phyloP scores from a whole-genome alignment of 2,329 filamentous ascomycete genomes.

The Neonectria hederae region DNA sequence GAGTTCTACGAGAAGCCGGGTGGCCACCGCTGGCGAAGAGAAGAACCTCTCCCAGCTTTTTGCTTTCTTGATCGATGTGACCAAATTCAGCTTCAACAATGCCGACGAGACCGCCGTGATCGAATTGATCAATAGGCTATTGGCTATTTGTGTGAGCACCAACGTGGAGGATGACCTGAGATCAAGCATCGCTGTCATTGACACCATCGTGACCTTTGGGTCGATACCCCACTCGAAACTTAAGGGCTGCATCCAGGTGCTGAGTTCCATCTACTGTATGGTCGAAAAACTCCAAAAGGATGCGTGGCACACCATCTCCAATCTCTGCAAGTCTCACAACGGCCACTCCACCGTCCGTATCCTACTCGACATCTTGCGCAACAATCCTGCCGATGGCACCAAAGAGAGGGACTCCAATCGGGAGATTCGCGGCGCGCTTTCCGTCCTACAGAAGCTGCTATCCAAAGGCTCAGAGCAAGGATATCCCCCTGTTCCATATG shows the following conservation, averaged over 20 bases:
- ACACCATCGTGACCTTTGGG: conserved; percentile 77
- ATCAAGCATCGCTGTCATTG: conserved; percentile 73
- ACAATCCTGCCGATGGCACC: conserved; percentile 55
- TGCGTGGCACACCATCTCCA: conserved; percentile 75
- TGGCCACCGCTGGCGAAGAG: conserved; percentile 61
- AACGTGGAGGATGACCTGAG: conserved; percentile 71
- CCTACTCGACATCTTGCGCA: conserved; percentile 69
- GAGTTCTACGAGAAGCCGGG: conserved; percentile 48
- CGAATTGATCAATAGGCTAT: conserved; percentile 68
- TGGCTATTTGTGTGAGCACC: conserved; percentile 75
- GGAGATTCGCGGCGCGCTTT: conserved; percentile 70
- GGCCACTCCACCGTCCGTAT: conserved; percentile 74
- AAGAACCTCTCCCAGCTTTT: conserved; percentile 72
- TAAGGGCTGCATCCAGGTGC: conserved; percentile 72
- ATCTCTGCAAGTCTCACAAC: conserved; percentile 78
- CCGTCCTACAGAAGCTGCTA: conserved; percentile 70
- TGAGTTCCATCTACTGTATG: conserved; percentile 77
- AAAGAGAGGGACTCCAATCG: conserved; percentile 62
- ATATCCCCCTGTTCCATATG: conserved; percentile 68
- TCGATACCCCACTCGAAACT: conserved; percentile 72
- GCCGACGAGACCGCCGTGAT: conserved; percentile 70
- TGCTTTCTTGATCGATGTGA: conserved; percentile 70
- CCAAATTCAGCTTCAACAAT: conserved; percentile 79
- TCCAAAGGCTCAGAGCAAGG: conserved; percentile 67
- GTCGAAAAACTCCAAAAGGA: conserved; percentile 68